Percentiles rank a stretch among this genome's conserved stretches.
These are phyloP conservation scores for Coelastrella sp. DNA, from an alignment of 139 green algal species.

Conservation along the genomic window DNA sequence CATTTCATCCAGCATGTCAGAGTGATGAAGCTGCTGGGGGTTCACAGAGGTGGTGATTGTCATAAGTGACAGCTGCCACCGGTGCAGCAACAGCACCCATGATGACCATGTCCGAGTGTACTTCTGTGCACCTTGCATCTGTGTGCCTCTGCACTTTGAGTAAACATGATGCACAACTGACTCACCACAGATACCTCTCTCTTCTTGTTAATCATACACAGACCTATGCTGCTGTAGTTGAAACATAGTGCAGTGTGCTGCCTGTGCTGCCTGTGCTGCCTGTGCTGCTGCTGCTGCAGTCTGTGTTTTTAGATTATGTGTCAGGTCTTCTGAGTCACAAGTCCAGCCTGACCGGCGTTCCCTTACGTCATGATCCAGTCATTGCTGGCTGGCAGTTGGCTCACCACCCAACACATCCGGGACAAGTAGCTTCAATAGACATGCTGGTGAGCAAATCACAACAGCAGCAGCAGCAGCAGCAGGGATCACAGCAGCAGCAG, in stretches of 20 bases:
- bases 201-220: no score
- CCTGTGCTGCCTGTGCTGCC: background rate
- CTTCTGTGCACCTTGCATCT: no score
- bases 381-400: slow-evolving; percentile 40
- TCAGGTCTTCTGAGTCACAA: background rate
- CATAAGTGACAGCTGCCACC: no score
- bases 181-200: no score
- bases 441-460: slow-evolving; percentile 24
- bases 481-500: no score
- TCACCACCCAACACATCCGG: background rate
- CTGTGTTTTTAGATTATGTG: slow-evolving; percentile 34
- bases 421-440: background rate
- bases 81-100: no score
- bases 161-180: background rate
- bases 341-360: background rate
- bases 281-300: background rate
- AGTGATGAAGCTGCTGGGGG: no score
- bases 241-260: background rate
- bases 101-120: no score
- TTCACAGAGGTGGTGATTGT: no score
- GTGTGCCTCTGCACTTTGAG: no score
- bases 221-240: no score
- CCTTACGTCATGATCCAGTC: slow-evolving; percentile 7
- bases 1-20: no score
- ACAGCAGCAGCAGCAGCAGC: background rate